A percentile compares a stretch with the other conserved stretches of the same genome.
Conservation (phyloP, 192 early-diverging fungal species). For the Radiomyces spectabilis region DNA sequence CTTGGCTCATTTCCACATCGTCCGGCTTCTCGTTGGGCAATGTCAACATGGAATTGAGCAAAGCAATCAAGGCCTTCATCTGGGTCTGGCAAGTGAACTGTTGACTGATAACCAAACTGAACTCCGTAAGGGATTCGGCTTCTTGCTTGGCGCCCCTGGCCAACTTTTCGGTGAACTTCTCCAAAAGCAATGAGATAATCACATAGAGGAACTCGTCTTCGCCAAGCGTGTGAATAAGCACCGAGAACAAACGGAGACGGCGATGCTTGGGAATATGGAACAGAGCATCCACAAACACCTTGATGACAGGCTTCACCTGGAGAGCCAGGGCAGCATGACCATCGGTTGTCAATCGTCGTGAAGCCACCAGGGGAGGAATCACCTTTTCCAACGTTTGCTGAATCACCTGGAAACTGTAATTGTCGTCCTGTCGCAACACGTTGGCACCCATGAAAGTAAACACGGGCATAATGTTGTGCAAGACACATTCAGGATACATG, state of each 20-base stretch:
- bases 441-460: constrained; percentile 99
- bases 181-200: constrained; percentile 66
- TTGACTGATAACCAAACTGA: constrained; percentile 63
- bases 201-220: constrained; percentile 63
- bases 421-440: constrained; percentile 91
- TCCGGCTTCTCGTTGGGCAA: constrained; percentile 49
- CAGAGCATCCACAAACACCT: constrained; percentile 88
- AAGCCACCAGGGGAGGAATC: constrained; percentile 69
- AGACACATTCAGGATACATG: constrained; percentile 73
- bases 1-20: constrained; percentile 1
- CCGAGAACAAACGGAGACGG: constrained; percentile 78
- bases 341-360: constrained; percentile 25
- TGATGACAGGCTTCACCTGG: constrained; percentile 68
- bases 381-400: constrained; percentile 83
- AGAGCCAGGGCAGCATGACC: constrained; percentile 27
- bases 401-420: constrained; percentile 94
- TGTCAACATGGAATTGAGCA: constrained; percentile 46
- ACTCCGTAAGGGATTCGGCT: constrained; percentile 61
- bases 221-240: constrained; percentile 77
- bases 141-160: constrained; percentile 46
- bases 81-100: constrained; percentile 64
- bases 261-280: constrained; percentile 91
- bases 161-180: constrained; percentile 54
- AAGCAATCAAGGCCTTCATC: constrained; percentile 48
- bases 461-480: constrained; percentile 91